Conservation (phyloP, 257 asterid genomes). For the Plantago ovata region DNA sequence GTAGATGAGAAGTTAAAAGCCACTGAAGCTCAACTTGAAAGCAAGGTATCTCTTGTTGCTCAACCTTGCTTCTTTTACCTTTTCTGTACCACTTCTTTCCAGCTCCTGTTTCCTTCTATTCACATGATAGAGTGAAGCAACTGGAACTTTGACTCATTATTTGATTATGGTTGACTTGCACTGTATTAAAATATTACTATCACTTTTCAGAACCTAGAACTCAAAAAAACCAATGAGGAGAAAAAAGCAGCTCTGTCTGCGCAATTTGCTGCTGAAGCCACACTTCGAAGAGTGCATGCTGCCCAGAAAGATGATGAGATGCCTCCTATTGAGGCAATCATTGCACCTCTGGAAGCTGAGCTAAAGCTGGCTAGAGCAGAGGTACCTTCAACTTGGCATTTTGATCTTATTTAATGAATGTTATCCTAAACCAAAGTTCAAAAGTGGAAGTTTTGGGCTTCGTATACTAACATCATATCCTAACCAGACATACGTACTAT, state of each 20-base stretch:
- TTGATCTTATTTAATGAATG: slow-evolving; percentile 17
- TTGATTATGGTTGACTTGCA: slow-evolving; percentile 1
- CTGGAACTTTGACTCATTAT: slow-evolving; percentile 16
- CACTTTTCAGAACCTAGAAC: slow-evolving; percentile 73
- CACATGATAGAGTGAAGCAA: slow-evolving; percentile 2
- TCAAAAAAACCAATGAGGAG: slow-evolving; percentile 82
- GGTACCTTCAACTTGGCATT: slow-evolving; percentile 36
- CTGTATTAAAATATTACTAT: slow-evolving; percentile 16
- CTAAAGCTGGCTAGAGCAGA: slow-evolving; percentile 74
- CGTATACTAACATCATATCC: slow-evolving; percentile 10
- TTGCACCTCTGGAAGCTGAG: slow-evolving; percentile 91
- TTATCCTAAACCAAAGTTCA: slow-evolving; percentile 11
- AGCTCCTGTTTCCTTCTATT: slow-evolving; percentile 8
- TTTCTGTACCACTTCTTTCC: background rate
- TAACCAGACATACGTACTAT: background rate
- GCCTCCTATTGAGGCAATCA: slow-evolving; percentile 96
- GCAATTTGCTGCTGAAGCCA: slow-evolving; percentile 96
- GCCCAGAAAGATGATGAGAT: slow-evolving; percentile 92
- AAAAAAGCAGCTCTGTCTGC: slow-evolving; percentile 77
- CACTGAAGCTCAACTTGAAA: slow-evolving; percentile 61
- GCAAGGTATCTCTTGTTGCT: slow-evolving; percentile 54
- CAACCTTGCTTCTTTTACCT: background rate
- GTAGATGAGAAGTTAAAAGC: slow-evolving; percentile 70
- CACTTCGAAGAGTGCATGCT: slow-evolving; percentile 92
- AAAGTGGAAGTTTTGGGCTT: slow-evolving; percentile 8